A percentile compares a stretch with the other conserved stretches of the same genome.
These are phyloP conservation scores for Alternaria consortialis DNA, from an alignment of 2,329 filamentous ascomycete species.

Conservation along the genomic window DNA sequence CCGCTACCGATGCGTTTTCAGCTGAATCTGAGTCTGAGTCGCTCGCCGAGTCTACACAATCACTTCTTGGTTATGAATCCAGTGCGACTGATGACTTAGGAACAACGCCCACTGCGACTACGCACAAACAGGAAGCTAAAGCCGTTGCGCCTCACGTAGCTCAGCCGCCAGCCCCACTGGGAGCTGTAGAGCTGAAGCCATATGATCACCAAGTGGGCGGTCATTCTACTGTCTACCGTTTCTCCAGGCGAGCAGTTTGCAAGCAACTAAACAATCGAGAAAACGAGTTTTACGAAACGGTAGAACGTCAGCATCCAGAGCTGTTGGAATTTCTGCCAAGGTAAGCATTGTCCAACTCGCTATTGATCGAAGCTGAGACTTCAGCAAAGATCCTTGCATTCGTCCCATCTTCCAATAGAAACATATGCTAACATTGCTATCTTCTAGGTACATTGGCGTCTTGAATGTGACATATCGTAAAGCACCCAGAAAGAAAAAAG, in stretches of 20 bases:
- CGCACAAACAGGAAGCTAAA: constrained; percentile 43
- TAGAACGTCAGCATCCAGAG: constrained; percentile 89
- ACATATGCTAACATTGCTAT: constrained; percentile 44
- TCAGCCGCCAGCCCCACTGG: constrained; percentile 69
- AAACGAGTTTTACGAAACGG: constrained; percentile 98
- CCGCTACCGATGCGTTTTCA: constrained; percentile 37
- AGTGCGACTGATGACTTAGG: constrained; percentile 63
- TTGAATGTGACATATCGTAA: constrained; percentile 96
- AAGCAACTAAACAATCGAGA: constrained; percentile 98
- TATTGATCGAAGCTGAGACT: constrained; percentile 51
- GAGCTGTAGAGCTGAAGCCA: constrained; percentile 94
- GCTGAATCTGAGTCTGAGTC: constrained; percentile 56
- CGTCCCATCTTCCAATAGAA: constrained; percentile 1
- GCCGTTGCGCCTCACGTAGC: constrained; percentile 32
- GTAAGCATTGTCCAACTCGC: constrained; percentile 41
- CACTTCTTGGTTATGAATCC: constrained; percentile 60
- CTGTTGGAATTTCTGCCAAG: constrained; percentile 90
- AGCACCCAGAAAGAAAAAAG: constrained; percentile 69
- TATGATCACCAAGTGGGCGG: constrained; percentile 98
- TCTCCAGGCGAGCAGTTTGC: constrained; percentile 93
- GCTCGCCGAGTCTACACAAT: constrained; percentile 54
- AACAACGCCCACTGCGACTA: constrained; percentile 49
- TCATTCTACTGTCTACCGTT: constrained; percentile 94
- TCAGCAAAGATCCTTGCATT: constrained; percentile 46
- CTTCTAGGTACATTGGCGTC: constrained; percentile 88